Conservation (phyloP, 1,284 basidiomycete species). For the Leccinum pseudoinsigne region DNA sequence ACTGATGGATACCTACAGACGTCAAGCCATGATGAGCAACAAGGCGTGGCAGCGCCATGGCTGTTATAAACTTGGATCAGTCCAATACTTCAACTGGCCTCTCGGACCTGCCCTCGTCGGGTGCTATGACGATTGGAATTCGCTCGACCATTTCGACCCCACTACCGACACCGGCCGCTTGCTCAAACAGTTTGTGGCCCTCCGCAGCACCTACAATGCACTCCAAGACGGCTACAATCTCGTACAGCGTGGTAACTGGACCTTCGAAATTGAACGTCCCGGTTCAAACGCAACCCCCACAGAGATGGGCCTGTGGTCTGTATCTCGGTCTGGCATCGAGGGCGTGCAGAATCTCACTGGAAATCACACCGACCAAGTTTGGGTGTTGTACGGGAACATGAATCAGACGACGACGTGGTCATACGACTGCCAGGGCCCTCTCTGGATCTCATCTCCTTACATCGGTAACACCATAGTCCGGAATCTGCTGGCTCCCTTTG, state of each 20-base stretch:
- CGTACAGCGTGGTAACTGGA: constrained; percentile 81
- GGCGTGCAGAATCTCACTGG: constrained; percentile 58
- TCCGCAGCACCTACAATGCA: constrained; percentile 67
- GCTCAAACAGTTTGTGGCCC: constrained; percentile 69
- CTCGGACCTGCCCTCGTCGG: constrained; percentile 76
- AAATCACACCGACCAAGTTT: constrained; percentile 64
- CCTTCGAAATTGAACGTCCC: constrained; percentile 70
- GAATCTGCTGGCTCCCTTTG: constrained; percentile 84
- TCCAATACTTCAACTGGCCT: constrained; percentile 90
- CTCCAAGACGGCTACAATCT: constrained; percentile 86
- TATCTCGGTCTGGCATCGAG: constrained; percentile 62
- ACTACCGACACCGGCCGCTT: constrained; percentile 75
- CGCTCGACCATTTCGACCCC: constrained; percentile 91
- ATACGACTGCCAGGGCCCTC: constrained; percentile 52
- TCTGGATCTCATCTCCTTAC: constrained; percentile 83
- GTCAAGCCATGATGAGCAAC: constrained; percentile 86
- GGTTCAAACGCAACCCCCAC: constrained; percentile 80
- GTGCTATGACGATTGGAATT: constrained; percentile 86
- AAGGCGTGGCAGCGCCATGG: constrained; percentile 91
- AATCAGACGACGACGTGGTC: constrained; percentile 68
- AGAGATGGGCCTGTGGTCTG: constrained; percentile 86
- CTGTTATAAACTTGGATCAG: constrained; percentile 85
- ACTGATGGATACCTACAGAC: constrained; percentile 44
- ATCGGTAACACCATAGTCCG: constrained; percentile 55
- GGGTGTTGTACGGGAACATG: constrained; percentile 85